Evolutionary conservation across 164 flowering plant species (phyloP), one percentile per base, ranked within the genome.

Genomic region (Liquidambar formosana): DNA sequence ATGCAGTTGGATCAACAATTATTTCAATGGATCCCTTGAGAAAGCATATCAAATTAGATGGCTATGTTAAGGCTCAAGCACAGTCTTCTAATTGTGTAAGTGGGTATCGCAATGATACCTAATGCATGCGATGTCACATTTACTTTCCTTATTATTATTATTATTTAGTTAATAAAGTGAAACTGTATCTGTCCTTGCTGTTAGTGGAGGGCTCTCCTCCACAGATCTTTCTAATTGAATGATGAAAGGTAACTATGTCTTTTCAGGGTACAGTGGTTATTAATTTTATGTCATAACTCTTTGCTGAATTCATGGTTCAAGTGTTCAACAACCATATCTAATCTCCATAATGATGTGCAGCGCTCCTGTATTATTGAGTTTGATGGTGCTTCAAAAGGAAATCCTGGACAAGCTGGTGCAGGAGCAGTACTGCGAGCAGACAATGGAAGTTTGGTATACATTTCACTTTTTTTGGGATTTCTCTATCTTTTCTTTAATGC

Each of bases 381-480:
- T 80, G 98, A 96, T 84, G 99, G 99, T 69, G 97, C 97, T 61
- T 88, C 97, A 58, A 95, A 90, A 79, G 96, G 97, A 72, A 96
- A 96, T 79, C 98, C 99, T 69, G 98, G 99, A 72, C 83, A 22
- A 76, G 89, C 95, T 76, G 98, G 97, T 66, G 97, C 98, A 48
- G 98, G 93, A 66, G 99, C 90, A 73, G 74, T 95, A 28, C 72
- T 95, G 65, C 87, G 92, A 54, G 73, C 87, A 19, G 83, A 75
- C 49, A 86, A 88, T 89, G 97, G 97, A 71, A 84, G 77, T 66
- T 25, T 86, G 93, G 97, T 90, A 86, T 49, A 41, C 49, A 65
- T 64, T 43, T 61, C 16, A 10, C 26, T 27, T 16, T 63, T 44
- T 62, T 13, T 23, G 16, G 33, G 48, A 19, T 25, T 61, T 38